Percentiles rank a stretch among this genome's conserved stretches.
Conservation (phyloP, 176 grass and related monocot species). For the Carex parvula region DNA sequence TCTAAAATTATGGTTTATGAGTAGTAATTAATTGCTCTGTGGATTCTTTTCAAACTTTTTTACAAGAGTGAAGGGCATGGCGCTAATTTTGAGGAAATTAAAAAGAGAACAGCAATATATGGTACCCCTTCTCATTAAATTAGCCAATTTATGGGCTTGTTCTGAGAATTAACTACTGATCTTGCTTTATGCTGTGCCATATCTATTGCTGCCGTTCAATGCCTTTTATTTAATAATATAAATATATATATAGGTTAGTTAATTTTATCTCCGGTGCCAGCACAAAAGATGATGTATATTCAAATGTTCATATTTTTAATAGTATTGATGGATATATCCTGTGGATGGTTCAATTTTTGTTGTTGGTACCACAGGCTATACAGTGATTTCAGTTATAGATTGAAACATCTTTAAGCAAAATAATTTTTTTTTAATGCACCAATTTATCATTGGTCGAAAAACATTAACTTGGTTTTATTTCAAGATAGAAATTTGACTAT, state of each 20-base stretch:
- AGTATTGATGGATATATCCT: slow-evolving; percentile 26
- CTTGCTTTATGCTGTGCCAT: slow-evolving; percentile 34
- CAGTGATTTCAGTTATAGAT: not conserved
- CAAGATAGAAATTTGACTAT: not conserved
- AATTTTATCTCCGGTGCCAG: not conserved
- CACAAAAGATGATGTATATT: not conserved
- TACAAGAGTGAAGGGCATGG: not conserved
- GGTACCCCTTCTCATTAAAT: slow-evolving; percentile 38
- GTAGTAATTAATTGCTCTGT: not conserved
- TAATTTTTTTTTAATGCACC: not conserved
- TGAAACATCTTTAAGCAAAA: not conserved
- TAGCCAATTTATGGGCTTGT: slow-evolving; percentile 42
- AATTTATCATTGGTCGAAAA: not conserved
- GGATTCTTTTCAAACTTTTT: slow-evolving; percentile 1
- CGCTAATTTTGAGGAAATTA: slow-evolving; percentile 21
- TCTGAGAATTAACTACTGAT: slow-evolving; percentile 14
- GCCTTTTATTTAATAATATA: not conserved
- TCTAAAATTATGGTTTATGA: not conserved
- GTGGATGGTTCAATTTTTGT: slow-evolving; percentile 22
- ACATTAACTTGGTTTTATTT: not conserved
- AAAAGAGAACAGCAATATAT: slow-evolving; percentile 27
- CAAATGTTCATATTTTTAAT: slow-evolving; percentile 16
- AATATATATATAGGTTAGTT: not conserved
- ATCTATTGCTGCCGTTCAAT: slow-evolving; percentile 42
- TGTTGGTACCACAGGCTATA: not conserved